Conservation (phyloP, 75 land plant genomes). For the Pseudotsuga menziesii region DNA sequence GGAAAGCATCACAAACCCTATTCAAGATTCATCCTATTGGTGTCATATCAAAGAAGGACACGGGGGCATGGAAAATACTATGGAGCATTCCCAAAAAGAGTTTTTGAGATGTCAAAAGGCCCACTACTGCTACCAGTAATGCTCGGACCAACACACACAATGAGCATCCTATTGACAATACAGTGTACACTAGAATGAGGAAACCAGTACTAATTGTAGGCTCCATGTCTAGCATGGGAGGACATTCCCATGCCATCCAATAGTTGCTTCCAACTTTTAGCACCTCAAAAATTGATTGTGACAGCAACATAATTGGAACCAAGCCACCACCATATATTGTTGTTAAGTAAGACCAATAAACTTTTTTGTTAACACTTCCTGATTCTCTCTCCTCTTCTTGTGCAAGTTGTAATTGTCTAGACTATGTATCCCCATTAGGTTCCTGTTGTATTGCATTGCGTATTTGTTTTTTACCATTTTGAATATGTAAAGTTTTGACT, state of each 20-base stretch:
- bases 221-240: conserved; percentile 33
- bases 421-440: conserved; percentile 22
- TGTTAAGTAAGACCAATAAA: conserved; percentile 76
- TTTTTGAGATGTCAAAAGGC: conserved; percentile 67
- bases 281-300: conserved; percentile 65
- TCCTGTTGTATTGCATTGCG: conserved; percentile 27
- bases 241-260: conserved; percentile 98
- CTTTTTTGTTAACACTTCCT: conserved; percentile 73
- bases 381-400: conserved; percentile 87
- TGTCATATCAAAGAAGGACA: conserved; percentile 94
- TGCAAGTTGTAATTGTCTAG: conserved; percentile 42
- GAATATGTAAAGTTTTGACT: conserved; percentile 8
- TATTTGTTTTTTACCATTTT: conserved; percentile 21
- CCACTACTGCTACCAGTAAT: conserved; percentile 44
- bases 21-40: conserved; percentile 90
- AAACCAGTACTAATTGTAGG: conserved; percentile 24
- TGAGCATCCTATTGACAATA: conserved; percentile 73
- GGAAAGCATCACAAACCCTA: conserved; percentile 48
- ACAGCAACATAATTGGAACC: conserved; percentile 51
- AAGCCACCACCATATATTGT: conserved; percentile 56
- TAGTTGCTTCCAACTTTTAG: conserved; percentile 79
- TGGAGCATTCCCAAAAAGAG: conserved; percentile 66
- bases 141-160: conserved; percentile 76
- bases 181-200: conserved; percentile 59
- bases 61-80: conserved; percentile 73